Evolutionary conservation across 495 filamentous ascomycete species (phyloP), one percentile per base, ranked within the genome.

Genomic region (Saxophila tyrrhenica): DNA sequence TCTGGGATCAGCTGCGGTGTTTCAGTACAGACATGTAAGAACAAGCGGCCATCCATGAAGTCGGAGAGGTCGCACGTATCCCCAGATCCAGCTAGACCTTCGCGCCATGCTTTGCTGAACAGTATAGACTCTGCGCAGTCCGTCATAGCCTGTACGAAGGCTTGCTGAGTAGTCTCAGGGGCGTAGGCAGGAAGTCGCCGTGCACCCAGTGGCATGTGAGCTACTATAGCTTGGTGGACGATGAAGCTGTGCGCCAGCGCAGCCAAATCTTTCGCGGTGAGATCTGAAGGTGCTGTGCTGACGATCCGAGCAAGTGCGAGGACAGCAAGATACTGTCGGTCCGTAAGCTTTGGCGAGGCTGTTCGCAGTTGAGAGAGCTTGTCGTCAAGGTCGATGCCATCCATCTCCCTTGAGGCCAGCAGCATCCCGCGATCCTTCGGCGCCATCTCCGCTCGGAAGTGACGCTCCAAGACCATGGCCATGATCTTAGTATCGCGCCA

Each of bases 1-100:
- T 44, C 19, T 17, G 41, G 19, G 7, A n/a, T 44, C 7, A 44
- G 41, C 7, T 21, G 41, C 5, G 16, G 16, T 5, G 7, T 3
- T 44, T 5, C 15, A 8, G 15, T 44, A n/a, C n/a, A 17, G 7
- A 44, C 19, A 17, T 44, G 23, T 3, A 8, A 55, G 51, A 84
- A 76, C 1, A 86, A 58, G 41, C 79, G 71, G 17, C 84, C 84
- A 60, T 88, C 84, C n/a, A 87, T 51, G 10, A 82, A 63, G 61
- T 88, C 84, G 20, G 69, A 73, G 0, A 81, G 57, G 58, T 86
- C 78, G 60, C 72, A 78, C 3, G 9, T 23, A 45, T 23, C 41
- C n/a, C 5, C 17, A 5, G 13, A 5, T 35, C 13, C 29, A n/a
- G 41, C 3, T 3, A 44, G 7, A 5, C 8, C 3, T 21, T 44